phyloP scores from a whole-genome alignment of 257 asterid genomes.

The Capsicum chinense region DNA sequence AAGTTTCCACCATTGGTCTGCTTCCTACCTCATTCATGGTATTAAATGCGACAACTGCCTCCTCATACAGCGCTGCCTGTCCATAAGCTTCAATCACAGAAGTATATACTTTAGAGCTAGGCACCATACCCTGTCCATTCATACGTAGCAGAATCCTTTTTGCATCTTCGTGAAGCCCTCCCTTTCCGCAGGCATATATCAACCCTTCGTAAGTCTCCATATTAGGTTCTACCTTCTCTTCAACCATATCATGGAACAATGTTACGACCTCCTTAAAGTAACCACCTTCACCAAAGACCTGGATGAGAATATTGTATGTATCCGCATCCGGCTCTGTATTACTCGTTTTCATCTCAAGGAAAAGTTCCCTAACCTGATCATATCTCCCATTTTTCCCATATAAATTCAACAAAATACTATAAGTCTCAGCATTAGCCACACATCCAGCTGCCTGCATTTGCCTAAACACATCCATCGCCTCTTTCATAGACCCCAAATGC shows the following conservation, averaged over 20 bases:
- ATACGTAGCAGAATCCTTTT: slow-evolving; percentile 73
- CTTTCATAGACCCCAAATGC: slow-evolving; percentile 63
- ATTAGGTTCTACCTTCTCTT: slow-evolving; percentile 91
- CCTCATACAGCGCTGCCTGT: slow-evolving; percentile 91
- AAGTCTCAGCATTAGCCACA: slow-evolving; percentile 82
- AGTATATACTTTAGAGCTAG: slow-evolving; percentile 79
- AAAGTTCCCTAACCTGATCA: slow-evolving; percentile 88
- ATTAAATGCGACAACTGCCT: slow-evolving; percentile 90
- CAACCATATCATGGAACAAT: slow-evolving; percentile 91
- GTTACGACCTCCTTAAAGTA: slow-evolving; percentile 99
- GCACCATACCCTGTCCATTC: slow-evolving; percentile 76
- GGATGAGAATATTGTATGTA: slow-evolving; percentile 85
- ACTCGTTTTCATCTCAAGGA: slow-evolving; percentile 94
- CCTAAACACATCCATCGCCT: slow-evolving; percentile 88
- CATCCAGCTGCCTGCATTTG: slow-evolving; percentile 94
- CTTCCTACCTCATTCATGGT: slow-evolving; percentile 95
- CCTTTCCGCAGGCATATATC: slow-evolving; percentile 90
- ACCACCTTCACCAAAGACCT: slow-evolving; percentile 95
- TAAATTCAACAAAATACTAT: slow-evolving; percentile 78
- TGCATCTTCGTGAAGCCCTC: slow-evolving; percentile 87
- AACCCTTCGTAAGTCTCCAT: slow-evolving; percentile 97
- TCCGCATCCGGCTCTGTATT: slow-evolving; percentile 87
- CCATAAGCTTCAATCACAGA: slow-evolving; percentile 89
- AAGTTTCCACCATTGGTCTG: slow-evolving; percentile 72
- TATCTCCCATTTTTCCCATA: slow-evolving; percentile 88